Percentiles rank a stretch among this genome's conserved stretches.
These are phyloP conservation scores for Phytophthora sansomeana DNA, from an alignment of 352 stramenopile species.

Conservation along the genomic window DNA sequence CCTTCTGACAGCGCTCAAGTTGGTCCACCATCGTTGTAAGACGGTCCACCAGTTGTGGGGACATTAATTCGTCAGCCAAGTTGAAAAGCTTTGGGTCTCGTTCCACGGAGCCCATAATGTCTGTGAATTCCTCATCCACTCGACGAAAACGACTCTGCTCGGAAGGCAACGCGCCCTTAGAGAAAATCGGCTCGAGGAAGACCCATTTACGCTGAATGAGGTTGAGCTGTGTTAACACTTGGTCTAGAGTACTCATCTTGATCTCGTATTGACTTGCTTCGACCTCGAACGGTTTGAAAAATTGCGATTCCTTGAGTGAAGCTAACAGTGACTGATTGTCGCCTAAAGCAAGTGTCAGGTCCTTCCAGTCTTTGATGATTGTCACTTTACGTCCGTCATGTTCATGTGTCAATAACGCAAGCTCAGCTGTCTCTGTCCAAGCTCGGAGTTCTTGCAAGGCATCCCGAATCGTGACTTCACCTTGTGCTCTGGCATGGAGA, in stretches of 20 bases:
- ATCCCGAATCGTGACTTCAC: constrained; percentile 96
- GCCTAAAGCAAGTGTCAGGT: constrained; percentile 93
- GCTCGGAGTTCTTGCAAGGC: constrained; percentile 93
- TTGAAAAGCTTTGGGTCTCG: constrained; percentile 93
- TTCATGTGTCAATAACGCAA: constrained; percentile 91
- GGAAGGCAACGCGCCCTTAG: constrained; percentile 91
- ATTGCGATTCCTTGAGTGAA: constrained; percentile 96
- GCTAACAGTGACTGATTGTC: constrained; percentile 96
- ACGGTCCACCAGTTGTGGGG: constrained; percentile 84
- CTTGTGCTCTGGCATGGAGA: constrained; percentile 88
- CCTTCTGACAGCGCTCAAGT: constrained; percentile 95
- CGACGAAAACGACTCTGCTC: constrained; percentile 92
- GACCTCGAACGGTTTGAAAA: constrained; percentile 96
- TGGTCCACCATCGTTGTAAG: constrained; percentile 93
- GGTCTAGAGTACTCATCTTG: constrained; percentile 90
- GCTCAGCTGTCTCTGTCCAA: constrained; percentile 92
- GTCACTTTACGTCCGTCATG: constrained; percentile 76
- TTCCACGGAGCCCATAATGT: constrained; percentile 93
- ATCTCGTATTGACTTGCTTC: constrained; percentile 91
- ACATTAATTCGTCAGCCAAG: constrained; percentile 91
- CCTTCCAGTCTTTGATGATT: constrained; percentile 97
- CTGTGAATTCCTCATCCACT: constrained; percentile 94
- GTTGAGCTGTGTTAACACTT: constrained; percentile 87
- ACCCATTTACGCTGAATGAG: constrained; percentile 96
- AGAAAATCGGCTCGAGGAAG: constrained; percentile 97